Evolutionary conservation across 1,139 yeast genomes (phyloP), one percentile per base, ranked within the genome.

Genomic region (Kazachstania sp.): DNA sequence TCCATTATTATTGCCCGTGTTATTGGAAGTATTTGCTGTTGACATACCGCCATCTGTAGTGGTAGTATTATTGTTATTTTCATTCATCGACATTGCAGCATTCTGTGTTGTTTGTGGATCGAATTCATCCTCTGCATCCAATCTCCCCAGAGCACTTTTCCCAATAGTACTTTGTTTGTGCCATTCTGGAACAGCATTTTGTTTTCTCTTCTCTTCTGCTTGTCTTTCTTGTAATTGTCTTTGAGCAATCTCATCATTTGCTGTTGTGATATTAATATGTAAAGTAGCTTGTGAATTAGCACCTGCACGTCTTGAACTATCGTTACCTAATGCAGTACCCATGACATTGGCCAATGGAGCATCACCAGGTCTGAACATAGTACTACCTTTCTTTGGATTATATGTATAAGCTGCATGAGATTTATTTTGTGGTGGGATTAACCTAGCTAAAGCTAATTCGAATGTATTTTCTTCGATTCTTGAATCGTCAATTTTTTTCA

Each of bases 131-230:
- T 71, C 78, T 28, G 69, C 72, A 51, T 76, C 80, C 53, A 78
- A 57, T 54, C 72, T 75, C 43, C 83, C 86, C 53, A 77, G 64
- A 2, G 72, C 71, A 12, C 65, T 55, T 53, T 77, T 71, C 39
- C 95, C 96, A 53, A 92, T 94, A 0, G 98, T 88, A 59, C 94
- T 81, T 56, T 83, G 83, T 55, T 84, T 78, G 64, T 92, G 96
- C 99, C 99, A 92, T 23, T 95, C 82, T 11, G 99, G 98, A 56
- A 92, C 73, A 1, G 96, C 97, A 64, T 94, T 92, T 66, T 90
- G 96, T 62, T 86, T 85, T 63, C 90, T 77, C 64, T 83, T 86
- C 75, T 81, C 79, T 73, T 81, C 75, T 54, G 74, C 78, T 57
- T 83, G 90, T 61, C 78, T 75, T 55, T 78, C 85, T 63, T 74